Evolutionary conservation across 148 eudicot genomes (phyloP), one percentile per base, ranked within the genome.

Genomic region (Nyssa sinensis): DNA sequence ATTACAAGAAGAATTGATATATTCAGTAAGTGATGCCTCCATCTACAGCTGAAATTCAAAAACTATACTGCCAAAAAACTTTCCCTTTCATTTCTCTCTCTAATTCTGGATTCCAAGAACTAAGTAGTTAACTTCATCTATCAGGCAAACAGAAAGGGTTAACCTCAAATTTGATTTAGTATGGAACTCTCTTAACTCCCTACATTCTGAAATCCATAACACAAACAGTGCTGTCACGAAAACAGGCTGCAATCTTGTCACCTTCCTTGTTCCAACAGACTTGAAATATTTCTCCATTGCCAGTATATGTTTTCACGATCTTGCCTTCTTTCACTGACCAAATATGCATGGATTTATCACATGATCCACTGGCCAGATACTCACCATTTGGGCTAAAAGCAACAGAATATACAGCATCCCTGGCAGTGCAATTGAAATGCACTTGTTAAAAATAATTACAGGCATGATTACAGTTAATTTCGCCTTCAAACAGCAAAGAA

Each of bases 181-280:
- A 29, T 6, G 60, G 39, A 10, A 11, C 57, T 33, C 32, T 70
- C n/a, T 12, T n/a, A 10, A 32, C 14, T 24, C 27, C 32, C 70
- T 80, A 89, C 90, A 86, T 86, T 64, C 87, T 80, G 41, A 89
- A 79, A 77, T 91, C 93, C 75, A 87, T 65, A 47, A 90, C 91
- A 69, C 89, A 87, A 0, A 94, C 86, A 7, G 86, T 87, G 66
- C 89, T 89, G 84, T 94, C 81, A 62, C 96, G 90, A 28, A 84
- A 94, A 81, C 96, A 94, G 33, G 91, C 97, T 33, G 97, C 98
- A 41, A 94, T 82, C 76, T 88, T 92, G 72, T 90, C 86, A 30
- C 97, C 97, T 62, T 94, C 93, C 76, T 86, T 89, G 71, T 94
- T 92, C 98, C 98, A 94, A 73, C 93, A 92, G 10, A 92, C 98